Evolutionary conservation across 805 yeast genomes (phyloP), one percentile per base, ranked within the genome.

Genomic region (Isabelozyma heimii): DNA sequence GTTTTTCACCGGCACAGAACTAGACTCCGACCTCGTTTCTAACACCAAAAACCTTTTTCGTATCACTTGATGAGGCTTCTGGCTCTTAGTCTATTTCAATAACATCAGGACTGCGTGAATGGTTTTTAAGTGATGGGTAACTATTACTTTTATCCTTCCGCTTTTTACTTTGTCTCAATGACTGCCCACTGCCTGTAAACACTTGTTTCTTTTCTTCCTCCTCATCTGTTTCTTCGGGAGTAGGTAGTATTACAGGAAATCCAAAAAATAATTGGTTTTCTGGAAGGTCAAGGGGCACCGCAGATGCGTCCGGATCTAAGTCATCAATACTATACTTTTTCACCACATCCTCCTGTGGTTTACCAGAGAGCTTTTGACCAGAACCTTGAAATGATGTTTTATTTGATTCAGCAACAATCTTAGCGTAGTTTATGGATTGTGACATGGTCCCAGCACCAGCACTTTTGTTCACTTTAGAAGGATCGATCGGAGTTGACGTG

Each of bases 231-330:
- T 47, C 59, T 43, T 68, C 70, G 3, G 66, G 68, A 1, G 65
- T 60, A 2, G 78, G 77, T 45, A 71, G 79, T 15, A 76, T 73
- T 5, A 87, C 80, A 0, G 98, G 97, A 63, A 85, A 94, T 0
- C 99, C 99, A 65, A 94, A 91, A 62, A 94, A 94, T 12, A 94
- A 73, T 65, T 90, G 92, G 20, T 96, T 96, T 38, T 80, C 86
- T 0, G 97, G 95, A 40, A 94, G 70, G 5, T 74, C 67, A 47
- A 94, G 70, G 8, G 91, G 87, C 1, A 82, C 87, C 0, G 96
- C 88, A 5, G 83, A 80, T 0, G 86, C 88, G 46, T 78, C 69
- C 7, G 82, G 70, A 48, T 79, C 80, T 40, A 83, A 60, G 47
- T 73, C 72, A 20, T 73, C 75, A 13, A 77, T 64, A 17, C 72